phyloP scores from a whole-genome alignment of 176 grass and related monocot species.

The Zoysia pacifica region DNA sequence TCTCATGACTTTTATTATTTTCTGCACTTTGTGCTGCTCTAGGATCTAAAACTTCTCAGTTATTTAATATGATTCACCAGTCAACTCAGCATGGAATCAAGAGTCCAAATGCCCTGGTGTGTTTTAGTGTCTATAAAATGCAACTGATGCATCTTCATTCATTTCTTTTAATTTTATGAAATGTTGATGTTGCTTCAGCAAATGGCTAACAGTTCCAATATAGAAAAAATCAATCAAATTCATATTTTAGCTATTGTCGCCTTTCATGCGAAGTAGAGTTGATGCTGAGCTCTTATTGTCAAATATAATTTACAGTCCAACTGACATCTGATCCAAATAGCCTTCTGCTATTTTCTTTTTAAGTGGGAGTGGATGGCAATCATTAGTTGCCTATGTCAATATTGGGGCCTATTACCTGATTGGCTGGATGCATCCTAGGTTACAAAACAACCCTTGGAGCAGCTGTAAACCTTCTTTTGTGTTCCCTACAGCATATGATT shows the following conservation, averaged over 20 bases:
- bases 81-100: slow-evolving; percentile 59
- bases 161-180: slow-evolving; percentile 8
- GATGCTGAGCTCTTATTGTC: too few relatives aligned
- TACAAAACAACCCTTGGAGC: slow-evolving; percentile 61
- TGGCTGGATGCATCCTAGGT: slow-evolving; percentile 70
- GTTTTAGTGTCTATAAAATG: slow-evolving; percentile 22
- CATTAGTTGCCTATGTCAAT: slow-evolving; percentile 76
- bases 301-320: too few relatives aligned
- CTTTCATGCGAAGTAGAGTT: too few relatives aligned
- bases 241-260: too few relatives aligned
- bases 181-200: too few relatives aligned
- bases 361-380: slow-evolving; percentile 76
- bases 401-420: slow-evolving; percentile 71
- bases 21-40: slow-evolving; percentile 96
- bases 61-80: slow-evolving; percentile 97
- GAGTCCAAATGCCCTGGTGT: slow-evolving; percentile 79
- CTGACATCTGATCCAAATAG: too few relatives aligned
- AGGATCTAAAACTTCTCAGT: slow-evolving; percentile 98
- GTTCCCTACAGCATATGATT: not conserved
- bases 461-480: slow-evolving; percentile 43
- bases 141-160: slow-evolving; percentile 4
- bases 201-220: too few relatives aligned
- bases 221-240: too few relatives aligned
- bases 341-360: too few relatives aligned
- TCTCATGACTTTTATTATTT: slow-evolving; percentile 42